These are phyloP conservation scores for Oidiodendron maius DNA, from an alignment of 495 filamentous ascomycete species.

Conservation along the genomic window DNA sequence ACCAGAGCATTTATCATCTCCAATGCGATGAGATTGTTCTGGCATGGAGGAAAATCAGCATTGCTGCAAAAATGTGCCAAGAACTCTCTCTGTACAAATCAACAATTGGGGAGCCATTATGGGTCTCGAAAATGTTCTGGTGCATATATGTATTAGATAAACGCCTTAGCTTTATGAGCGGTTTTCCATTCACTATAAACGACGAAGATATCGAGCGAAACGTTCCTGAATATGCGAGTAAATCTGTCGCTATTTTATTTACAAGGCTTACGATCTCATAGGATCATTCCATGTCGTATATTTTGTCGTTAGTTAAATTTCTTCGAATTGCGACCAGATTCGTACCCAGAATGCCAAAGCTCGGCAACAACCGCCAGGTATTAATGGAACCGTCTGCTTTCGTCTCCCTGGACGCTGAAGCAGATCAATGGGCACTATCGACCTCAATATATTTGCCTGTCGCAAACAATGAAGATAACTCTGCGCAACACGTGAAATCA, in stretches of 20 bases:
- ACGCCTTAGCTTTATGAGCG: conserved; percentile 71
- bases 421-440: conserved; percentile 6
- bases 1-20: conserved; percentile 74
- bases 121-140: conserved; percentile 67
- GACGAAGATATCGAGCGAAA: conserved; percentile 76
- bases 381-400: not conserved
- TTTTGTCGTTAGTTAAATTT: conserved; percentile 4
- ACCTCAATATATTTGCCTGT: conserved; percentile 1
- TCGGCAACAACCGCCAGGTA: not conserved
- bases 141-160: conserved; percentile 69
- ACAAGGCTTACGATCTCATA: not conserved
- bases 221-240: conserved; percentile 63
- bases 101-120: conserved; percentile 56
- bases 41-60: conserved; percentile 71
- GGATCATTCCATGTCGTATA: not conserved
- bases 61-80: conserved; percentile 65
- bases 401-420: not conserved
- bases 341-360: conserved; percentile 2
- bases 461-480: not conserved
- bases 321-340: conserved; percentile 3
- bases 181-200: conserved; percentile 69
- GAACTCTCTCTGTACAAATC: conserved; percentile 72
- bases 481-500: not conserved
- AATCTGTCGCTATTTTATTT: not conserved
- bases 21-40: conserved; percentile 69